These are phyloP conservation scores for Sphagnurus paluster DNA, from an alignment of 1,284 basidiomycete species.

Conservation along the genomic window DNA sequence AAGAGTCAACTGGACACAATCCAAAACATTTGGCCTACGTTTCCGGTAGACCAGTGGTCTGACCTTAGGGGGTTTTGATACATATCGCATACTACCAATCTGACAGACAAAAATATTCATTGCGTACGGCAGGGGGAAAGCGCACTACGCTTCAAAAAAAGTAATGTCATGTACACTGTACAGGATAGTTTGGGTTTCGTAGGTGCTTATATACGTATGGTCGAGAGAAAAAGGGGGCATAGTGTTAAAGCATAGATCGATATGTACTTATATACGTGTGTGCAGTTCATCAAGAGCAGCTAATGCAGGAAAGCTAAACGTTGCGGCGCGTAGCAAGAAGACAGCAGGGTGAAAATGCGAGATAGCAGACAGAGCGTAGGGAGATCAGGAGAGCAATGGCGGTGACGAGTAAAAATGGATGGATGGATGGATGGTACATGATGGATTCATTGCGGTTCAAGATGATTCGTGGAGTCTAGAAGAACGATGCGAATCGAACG, in stretches of 20 bases:
- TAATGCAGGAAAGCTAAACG: slow-evolving; percentile 15
- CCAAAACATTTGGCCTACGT: too few species aligned
- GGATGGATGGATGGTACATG: slow-evolving; percentile 4
- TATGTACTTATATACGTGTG: slow-evolving; percentile 11
- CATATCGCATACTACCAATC: too few species aligned
- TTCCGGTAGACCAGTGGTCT: too few species aligned
- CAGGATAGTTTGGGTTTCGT: background rate
- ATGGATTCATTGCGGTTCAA: slow-evolving; percentile 3
- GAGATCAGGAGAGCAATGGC: slow-evolving; percentile 12
- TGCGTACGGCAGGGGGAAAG: background rate
- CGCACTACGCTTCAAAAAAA: background rate
- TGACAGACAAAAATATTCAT: background rate
- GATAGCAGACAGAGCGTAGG: slow-evolving; percentile 13
- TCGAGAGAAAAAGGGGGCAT: slow-evolving; percentile 11
- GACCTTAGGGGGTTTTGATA: too few species aligned
- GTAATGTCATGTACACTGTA: background rate
- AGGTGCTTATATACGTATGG: slow-evolving; percentile 1
- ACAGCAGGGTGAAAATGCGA: slow-evolving; percentile 15
- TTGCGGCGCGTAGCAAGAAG: slow-evolving; percentile 10
- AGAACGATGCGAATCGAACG: slow-evolving; percentile 11
- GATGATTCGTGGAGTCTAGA: slow-evolving; percentile 1
- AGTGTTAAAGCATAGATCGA: slow-evolving; percentile 7
- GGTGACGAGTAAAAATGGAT: background rate
- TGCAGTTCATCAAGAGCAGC: slow-evolving; percentile 23
- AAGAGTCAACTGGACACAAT: too few species aligned